Percentiles rank a stretch among this genome's conserved stretches.
Conservation (phyloP, 768 basidiomycete genomes). For the Phaffia australis region DNA sequence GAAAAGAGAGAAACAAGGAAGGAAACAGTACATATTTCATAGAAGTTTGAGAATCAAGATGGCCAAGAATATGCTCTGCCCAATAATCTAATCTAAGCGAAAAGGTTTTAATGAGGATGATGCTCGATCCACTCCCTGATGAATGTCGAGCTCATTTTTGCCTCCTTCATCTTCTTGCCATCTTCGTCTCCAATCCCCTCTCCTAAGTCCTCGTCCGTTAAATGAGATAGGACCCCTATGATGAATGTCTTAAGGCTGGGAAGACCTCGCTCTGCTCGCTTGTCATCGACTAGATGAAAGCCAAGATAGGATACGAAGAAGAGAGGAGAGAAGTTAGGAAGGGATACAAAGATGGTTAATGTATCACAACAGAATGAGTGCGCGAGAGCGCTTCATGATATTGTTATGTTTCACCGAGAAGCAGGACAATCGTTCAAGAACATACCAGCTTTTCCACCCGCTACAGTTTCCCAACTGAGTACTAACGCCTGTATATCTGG, state of each 20-base stretch:
- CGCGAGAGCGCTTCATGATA: too few relatives aligned
- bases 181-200: constrained; percentile 42
- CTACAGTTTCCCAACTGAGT: constrained; percentile 75
- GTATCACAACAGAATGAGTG: too few relatives aligned
- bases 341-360: too few relatives aligned
- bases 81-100: background rate
- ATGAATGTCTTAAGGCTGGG: constrained; percentile 53
- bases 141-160: constrained; percentile 90
- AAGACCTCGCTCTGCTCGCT: constrained; percentile 49
- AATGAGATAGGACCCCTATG: constrained; percentile 70
- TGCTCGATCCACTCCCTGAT: constrained; percentile 74
- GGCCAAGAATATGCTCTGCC: background rate
- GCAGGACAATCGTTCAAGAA: constrained; percentile 19
- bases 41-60: background rate
- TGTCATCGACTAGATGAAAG: constrained; percentile 49
- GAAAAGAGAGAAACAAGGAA: background rate
- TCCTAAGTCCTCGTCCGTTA: background rate
- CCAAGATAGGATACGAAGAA: background rate
- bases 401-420: too few relatives aligned
- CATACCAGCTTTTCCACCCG: constrained; percentile 65
- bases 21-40: background rate
- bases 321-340: too few relatives aligned
- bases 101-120: background rate
- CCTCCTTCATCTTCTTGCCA: constrained; percentile 40
- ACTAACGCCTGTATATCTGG: constrained; percentile 82